Base-by-base conservation (phyloP, 331 rosid genomes). In the Pyrus hybrid region DNA sequence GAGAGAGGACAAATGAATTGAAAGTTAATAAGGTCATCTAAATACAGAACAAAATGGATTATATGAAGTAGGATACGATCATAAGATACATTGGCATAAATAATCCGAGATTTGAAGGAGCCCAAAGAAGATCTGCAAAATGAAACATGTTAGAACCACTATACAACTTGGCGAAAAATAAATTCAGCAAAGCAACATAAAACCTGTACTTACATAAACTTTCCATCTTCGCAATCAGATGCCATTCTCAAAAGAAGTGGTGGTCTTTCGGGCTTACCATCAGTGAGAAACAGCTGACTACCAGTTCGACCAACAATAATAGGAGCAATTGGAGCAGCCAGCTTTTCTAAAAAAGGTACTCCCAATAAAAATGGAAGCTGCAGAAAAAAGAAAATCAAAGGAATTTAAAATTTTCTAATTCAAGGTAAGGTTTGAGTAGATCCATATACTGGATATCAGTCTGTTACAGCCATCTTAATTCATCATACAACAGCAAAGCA, bases 241-340 rank as follows among this genome's bases (percentile, higher is more conserved):
- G 99, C 91, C 99, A 94, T 94, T 87, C 96, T 84, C 79, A 92
- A 85, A 68, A 94, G 92, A 80, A 94, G 96, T 28, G 99, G 97
- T 17, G 96, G 96, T 70, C 68, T 92, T 60, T 92, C 87, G 45
- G 97, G 91, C 83, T 85, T 88, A 63, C 96, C 99, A 81, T 94
- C 97, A 21, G 96, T 94, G 67, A 94, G 91, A 84, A 94, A 94
- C 82, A 94, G 81, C 87, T 94, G 99, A 71, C 95, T 92, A 33
- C 99, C 99, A 73, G 97, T 92, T 72, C 82, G 92, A 43, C 99
- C 96, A 73, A 85, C 93, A 69, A 94, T 47, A 78, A 94, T 68
- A 63, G 96, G 96, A 80, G 99, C 99, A 32, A 94, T 76, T 2
- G 97, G 99, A 20, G 81, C 87, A 77, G 88, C 96, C 72, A 94